Percentiles rank a stretch among this genome's conserved stretches.
Conservation (phyloP, 2,329 filamentous ascomycete species). For the Colletotrichum agaves region DNA sequence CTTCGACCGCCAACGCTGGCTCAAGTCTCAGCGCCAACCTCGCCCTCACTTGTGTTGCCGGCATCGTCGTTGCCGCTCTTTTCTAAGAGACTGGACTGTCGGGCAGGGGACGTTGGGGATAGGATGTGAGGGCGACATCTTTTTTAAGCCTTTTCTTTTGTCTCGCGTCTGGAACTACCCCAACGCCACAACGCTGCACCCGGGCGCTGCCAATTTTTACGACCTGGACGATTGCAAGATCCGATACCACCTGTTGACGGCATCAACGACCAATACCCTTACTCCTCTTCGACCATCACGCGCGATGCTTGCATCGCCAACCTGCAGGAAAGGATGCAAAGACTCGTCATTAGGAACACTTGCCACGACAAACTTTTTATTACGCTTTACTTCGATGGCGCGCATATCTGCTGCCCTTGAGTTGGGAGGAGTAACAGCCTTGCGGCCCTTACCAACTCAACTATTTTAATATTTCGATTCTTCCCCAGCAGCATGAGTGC, state of each 20-base stretch:
- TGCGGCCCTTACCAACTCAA: not conserved
- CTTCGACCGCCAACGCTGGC: slow-evolving; percentile 44
- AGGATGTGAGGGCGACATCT: slow-evolving; percentile 17
- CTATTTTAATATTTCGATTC: slow-evolving; percentile 34
- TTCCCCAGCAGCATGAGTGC: slow-evolving; percentile 31
- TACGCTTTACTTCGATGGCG: slow-evolving; percentile 6
- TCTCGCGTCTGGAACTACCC: slow-evolving; percentile 10
- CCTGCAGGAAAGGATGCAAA: slow-evolving; percentile 36
- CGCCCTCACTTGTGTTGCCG: slow-evolving; percentile 60
- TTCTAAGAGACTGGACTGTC: slow-evolving; percentile 54
- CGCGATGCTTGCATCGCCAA: slow-evolving; percentile 32
- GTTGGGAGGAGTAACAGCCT: not conserved
- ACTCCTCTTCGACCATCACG: slow-evolving; percentile 28
- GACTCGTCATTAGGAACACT: slow-evolving; percentile 29
- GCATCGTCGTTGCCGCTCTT: slow-evolving; percentile 61
- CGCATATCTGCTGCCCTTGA: not conserved
- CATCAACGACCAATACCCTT: slow-evolving; percentile 24
- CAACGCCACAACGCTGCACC: not conserved
- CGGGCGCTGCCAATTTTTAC: slow-evolving; percentile 23
- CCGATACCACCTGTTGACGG: slow-evolving; percentile 20
- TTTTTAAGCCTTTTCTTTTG: slow-evolving; percentile 22
- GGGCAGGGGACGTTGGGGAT: not conserved
- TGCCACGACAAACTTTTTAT: slow-evolving; percentile 30
- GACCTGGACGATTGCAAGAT: slow-evolving; percentile 25
- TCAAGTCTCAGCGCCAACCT: slow-evolving; percentile 54